Conservation (phyloP, 2,329 filamentous ascomycete species). For the Dactylellina cionopaga region DNA sequence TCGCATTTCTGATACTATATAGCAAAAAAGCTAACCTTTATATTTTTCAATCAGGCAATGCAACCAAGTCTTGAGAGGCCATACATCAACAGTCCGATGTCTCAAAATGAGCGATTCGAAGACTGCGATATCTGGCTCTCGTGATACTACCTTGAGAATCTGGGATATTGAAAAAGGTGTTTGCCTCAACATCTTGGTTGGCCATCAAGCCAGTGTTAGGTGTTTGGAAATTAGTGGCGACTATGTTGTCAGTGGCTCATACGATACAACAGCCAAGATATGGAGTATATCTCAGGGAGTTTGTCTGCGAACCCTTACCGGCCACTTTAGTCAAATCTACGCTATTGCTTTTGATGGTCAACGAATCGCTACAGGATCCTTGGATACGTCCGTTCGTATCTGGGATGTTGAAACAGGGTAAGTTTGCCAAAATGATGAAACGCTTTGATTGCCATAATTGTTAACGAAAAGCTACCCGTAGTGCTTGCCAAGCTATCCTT, state of each 20-base stretch:
- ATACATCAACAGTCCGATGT: conserved; percentile 95
- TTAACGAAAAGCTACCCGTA: conserved; percentile 56
- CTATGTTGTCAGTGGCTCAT: conserved; percentile 96
- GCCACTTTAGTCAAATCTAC: conserved; percentile 98
- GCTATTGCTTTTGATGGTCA: conserved; percentile 96
- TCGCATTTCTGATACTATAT: background rate
- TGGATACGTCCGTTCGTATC: conserved; percentile 95
- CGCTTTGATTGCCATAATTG: background rate
- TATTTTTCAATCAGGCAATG: conserved; percentile 68
- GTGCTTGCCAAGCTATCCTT: conserved; percentile 85
- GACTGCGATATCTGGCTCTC: conserved; percentile 93
- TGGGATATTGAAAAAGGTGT: conserved; percentile 92
- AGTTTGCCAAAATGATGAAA: conserved; percentile 59
- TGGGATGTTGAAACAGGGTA: conserved; percentile 92
- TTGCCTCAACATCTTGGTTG: conserved; percentile 90
- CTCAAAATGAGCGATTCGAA: conserved; percentile 96
- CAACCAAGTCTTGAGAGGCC: conserved; percentile 85
- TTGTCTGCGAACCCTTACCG: conserved; percentile 86
- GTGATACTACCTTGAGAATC: conserved; percentile 91
- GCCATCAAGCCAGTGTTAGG: conserved; percentile 93
- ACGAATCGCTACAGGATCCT: conserved; percentile 90
- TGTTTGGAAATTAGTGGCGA: conserved; percentile 97
- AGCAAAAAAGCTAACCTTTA: background rate
- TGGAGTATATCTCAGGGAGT: conserved; percentile 98
- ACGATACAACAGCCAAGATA: conserved; percentile 94